phyloP scores from a whole-genome alignment of 2,329 filamentous ascomycete genomes.

The Fulvia fulva region DNA sequence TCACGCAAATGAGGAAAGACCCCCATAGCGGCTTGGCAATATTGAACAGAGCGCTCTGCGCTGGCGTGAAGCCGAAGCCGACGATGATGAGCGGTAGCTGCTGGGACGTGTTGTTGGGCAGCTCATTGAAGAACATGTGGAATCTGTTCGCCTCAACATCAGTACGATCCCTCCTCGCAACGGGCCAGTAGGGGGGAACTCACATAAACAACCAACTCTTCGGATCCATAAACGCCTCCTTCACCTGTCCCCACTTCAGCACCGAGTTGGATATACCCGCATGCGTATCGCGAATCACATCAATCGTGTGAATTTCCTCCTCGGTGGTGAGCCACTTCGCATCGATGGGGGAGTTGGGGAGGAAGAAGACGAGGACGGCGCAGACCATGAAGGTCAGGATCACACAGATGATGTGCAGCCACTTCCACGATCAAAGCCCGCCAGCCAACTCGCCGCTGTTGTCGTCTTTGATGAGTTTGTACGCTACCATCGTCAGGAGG shows the following conservation, averaged over 20 bases:
- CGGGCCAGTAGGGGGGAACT: neutral
- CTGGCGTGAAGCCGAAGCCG: constrained; percentile 4
- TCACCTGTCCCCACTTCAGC: constrained; percentile 52
- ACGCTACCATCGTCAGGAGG: neutral
- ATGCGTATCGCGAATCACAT: constrained; percentile 52
- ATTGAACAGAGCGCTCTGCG: constrained; percentile 1
- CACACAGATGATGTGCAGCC: constrained; percentile 43
- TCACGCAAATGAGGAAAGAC: constrained; percentile 6
- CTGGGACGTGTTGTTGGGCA: neutral
- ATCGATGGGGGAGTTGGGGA: constrained; percentile 56
- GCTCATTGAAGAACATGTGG: constrained; percentile 3
- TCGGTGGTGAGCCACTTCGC: constrained; percentile 49
- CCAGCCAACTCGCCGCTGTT: neutral
- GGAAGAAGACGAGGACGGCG: constrained; percentile 53
- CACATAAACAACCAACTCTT: constrained; percentile 33
- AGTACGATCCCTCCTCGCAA: neutral
- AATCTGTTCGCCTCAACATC: neutral
- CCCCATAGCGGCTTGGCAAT: constrained; percentile 7
- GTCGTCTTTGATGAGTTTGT: neutral
- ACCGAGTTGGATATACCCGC: constrained; percentile 56
- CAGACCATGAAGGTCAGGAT: constrained; percentile 54
- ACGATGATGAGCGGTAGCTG: neutral
- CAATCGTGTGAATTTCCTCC: constrained; percentile 51
- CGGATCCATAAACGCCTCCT: constrained; percentile 53
- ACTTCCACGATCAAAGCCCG: constrained; percentile 8